phyloP scores from a whole-genome alignment of 2,329 filamentous ascomycete genomes.

The Parasarocladium wereldwijsianum region DNA sequence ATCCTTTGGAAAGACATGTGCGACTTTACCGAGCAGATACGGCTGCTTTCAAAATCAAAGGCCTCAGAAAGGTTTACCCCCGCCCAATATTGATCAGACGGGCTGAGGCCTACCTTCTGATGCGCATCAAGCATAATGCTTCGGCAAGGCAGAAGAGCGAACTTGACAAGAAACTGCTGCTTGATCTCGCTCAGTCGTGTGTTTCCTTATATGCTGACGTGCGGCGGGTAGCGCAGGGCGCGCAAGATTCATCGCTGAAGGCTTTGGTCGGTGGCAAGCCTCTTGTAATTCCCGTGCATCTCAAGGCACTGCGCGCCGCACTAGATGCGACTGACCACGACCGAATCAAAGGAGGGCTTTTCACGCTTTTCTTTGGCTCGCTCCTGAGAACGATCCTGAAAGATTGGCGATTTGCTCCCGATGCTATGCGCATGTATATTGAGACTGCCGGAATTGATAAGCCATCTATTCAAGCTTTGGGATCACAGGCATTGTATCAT shows the following conservation, averaged over 20 bases:
- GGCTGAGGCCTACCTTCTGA: constrained; percentile 86
- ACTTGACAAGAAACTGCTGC: constrained; percentile 70
- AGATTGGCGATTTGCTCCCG: constrained; percentile 90
- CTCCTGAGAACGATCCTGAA: constrained; percentile 74
- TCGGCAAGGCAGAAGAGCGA: constrained; percentile 76
- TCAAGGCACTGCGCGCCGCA: constrained; percentile 64
- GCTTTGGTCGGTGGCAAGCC: constrained; percentile 77
- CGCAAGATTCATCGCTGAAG: constrained; percentile 86
- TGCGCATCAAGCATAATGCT: constrained; percentile 88
- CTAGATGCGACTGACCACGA: constrained; percentile 72
- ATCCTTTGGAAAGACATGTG: constrained; percentile 76
- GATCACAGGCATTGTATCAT: constrained; percentile 65
- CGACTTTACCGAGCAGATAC: constrained; percentile 77
- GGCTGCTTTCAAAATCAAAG: constrained; percentile 86
- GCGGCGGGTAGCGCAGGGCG: constrained; percentile 80
- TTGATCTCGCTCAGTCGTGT: constrained; percentile 80
- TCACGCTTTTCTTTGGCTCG: constrained; percentile 78
- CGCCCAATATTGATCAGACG: constrained; percentile 82
- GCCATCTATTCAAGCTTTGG: constrained; percentile 82
- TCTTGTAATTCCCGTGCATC: constrained; percentile 76
- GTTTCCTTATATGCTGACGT: constrained; percentile 91
- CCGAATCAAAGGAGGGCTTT: constrained; percentile 88
- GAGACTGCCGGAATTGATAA: constrained; percentile 83
- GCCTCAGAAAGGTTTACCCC: constrained; percentile 82
- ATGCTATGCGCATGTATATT: constrained; percentile 82